Evolutionary conservation across 495 filamentous ascomycete genomes (phyloP).

Genomic region (Annulohypoxylon bovei): DNA sequence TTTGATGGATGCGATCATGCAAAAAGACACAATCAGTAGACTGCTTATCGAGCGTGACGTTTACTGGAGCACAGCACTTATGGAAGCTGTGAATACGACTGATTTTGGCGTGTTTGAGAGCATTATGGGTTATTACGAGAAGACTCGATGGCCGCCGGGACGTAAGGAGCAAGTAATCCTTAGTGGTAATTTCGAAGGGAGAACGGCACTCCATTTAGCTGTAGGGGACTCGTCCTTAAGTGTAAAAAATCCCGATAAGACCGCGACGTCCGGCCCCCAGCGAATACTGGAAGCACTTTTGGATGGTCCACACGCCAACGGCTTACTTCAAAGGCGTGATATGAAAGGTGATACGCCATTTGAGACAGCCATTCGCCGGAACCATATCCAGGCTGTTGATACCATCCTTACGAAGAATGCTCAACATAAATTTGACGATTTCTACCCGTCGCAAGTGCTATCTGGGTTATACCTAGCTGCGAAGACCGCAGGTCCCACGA

Average conservation of each 20-base stretch:
- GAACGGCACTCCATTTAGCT: slow-evolving; percentile 29
- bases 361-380: slow-evolving; percentile 30
- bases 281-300: slow-evolving; percentile 32
- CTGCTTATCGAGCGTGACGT: slow-evolving; percentile 22
- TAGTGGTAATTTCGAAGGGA: slow-evolving; percentile 15
- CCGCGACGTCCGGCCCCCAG: slow-evolving; percentile 22
- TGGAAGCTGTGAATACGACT: slow-evolving; percentile 28
- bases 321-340: slow-evolving; percentile 18
- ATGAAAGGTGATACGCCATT: slow-evolving; percentile 32
- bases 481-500: slow-evolving; percentile 7
- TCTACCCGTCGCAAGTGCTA: slow-evolving; percentile 19
- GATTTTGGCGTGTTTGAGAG: slow-evolving; percentile 30
- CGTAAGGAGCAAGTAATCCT: slow-evolving; percentile 19
- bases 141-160: slow-evolving; percentile 3
- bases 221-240: slow-evolving; percentile 27
- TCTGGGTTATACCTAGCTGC: slow-evolving; percentile 24
- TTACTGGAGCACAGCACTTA: slow-evolving; percentile 25
- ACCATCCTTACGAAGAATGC: slow-evolving; percentile 27
- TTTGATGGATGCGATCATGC: slow-evolving; percentile 34
- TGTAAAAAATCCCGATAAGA: slow-evolving; percentile 19
- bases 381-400: slow-evolving; percentile 36
- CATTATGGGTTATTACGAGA: slow-evolving; percentile 25
- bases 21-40: slow-evolving; percentile 14
- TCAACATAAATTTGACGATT: slow-evolving; percentile 11
- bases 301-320: slow-evolving; percentile 19